Percentiles rank a stretch among this genome's conserved stretches.
Evolutionary conservation across 2,329 filamentous ascomycete genomes (phyloP).

Genomic region (Bisporella sp.): DNA sequence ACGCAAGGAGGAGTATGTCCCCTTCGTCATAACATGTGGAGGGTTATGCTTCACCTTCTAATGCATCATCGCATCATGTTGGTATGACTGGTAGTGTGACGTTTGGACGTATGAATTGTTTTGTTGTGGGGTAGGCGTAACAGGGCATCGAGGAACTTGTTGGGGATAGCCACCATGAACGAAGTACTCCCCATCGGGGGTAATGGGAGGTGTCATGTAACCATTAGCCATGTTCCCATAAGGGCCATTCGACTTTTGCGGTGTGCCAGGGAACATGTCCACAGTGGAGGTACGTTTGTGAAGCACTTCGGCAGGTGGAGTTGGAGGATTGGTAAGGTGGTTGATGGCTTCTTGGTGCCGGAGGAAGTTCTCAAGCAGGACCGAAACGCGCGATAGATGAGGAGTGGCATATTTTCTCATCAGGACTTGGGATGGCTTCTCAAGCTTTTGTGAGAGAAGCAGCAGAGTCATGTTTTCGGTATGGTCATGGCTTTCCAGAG

Average conservation of each 20-base stretch:
- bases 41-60: slow-evolving; percentile 9
- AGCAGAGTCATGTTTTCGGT: slow-evolving; percentile 62
- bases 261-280: slow-evolving; percentile 65
- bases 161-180: slow-evolving; percentile 20
- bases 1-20: background rate
- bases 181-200: slow-evolving; percentile 62
- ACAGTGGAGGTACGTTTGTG: slow-evolving; percentile 36
- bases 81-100: slow-evolving; percentile 39
- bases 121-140: slow-evolving; percentile 52
- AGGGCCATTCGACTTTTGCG: slow-evolving; percentile 58
- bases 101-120: slow-evolving; percentile 34
- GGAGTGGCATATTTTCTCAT: slow-evolving; percentile 61
- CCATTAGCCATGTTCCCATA: slow-evolving; percentile 59
- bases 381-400: slow-evolving; percentile 58
- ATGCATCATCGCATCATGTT: slow-evolving; percentile 32
- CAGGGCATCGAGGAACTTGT: slow-evolving; percentile 42
- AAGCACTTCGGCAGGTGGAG: slow-evolving; percentile 48
- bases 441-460: slow-evolving; percentile 46
- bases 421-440: slow-evolving; percentile 60
- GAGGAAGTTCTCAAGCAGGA: slow-evolving; percentile 59
- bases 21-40: background rate
- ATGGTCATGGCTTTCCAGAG: slow-evolving; percentile 61
- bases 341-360: slow-evolving; percentile 50
- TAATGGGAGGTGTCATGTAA: slow-evolving; percentile 80
- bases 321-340: slow-evolving; percentile 53